Evolutionary conservation across 192 early-diverging fungal genomes (phyloP), one percentile per base, ranked within the genome.

Genomic region (Podila verticillata): DNA sequence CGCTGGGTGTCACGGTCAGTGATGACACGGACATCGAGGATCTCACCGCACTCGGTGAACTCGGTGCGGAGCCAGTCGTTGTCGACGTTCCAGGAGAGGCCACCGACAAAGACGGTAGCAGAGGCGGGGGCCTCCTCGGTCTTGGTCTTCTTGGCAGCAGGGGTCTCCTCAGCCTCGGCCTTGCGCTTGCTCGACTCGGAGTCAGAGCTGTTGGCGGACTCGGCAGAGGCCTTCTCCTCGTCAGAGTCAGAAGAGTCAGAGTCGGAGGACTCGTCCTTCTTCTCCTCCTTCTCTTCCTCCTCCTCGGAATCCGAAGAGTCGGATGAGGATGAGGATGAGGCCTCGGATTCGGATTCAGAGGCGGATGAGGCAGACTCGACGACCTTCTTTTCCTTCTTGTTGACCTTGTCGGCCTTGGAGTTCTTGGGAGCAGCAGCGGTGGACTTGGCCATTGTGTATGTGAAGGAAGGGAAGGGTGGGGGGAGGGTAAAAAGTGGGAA

Each of bases 21-120:
- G 58, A 93, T 90, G 61, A 98, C 89, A 59, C 95, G 91, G 26
- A 91, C 92, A 67, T 82, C 84, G 17, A 70, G 64, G 54, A 97
- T 86, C 63, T 89, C 87, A 74, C 95, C 95, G 75, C 83, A 83
- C 61, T 90, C 88, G 48, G 83, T 70, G 60, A 95, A 72, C 65
- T 83, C 90, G 64, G 93, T 90, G 28, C 78, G 75, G 59, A 94
- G 68, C 67, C 71, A 74, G 66, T 94, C 89, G 59, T 91, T 90
- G 67, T 83, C 85, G 60, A 87, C 81, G 63, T 88, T 90, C 88
- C 86, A 94, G 39, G 88, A 84, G 10, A 94, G 70, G 65, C 89
- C 88, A 68, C 93, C 93, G 54, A 94, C 83, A 67, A 93, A 94
- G 60, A 91, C 77, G 62, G 82, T 86, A 72, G 69, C 86, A 66